A percentile compares a stretch with the other conserved stretches of the same genome.
phyloP scores from a whole-genome alignment of 2,329 filamentous ascomycete genomes.

The Diaporthe batatas region DNA sequence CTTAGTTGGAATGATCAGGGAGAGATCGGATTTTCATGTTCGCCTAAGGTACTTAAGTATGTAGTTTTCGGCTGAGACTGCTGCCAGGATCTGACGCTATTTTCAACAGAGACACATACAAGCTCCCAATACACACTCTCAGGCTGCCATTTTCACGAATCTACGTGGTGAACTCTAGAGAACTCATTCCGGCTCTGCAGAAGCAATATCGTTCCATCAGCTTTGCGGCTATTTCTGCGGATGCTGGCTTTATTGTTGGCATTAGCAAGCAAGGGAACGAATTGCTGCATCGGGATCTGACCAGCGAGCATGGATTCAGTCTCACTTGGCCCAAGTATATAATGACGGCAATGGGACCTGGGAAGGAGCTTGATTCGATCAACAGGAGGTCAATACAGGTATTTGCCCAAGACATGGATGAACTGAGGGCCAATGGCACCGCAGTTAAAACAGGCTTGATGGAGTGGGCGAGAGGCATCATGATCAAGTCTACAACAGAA shows the following conservation, averaged over 20 bases:
- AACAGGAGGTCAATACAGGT: conserved; percentile 44
- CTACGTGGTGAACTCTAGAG: conserved; percentile 47
- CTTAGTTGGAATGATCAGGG: conserved; percentile 44
- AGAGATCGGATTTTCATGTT: background rate
- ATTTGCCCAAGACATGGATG: conserved; percentile 42
- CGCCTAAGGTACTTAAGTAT: background rate
- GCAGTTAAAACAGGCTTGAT: conserved; percentile 34
- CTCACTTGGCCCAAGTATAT: conserved; percentile 11
- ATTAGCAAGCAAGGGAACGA: conserved; percentile 46
- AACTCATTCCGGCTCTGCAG: conserved; percentile 46
- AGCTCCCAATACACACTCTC: conserved; percentile 48
- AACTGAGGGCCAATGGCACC: conserved; percentile 34
- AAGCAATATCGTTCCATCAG: conserved; percentile 48
- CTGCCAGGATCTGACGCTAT: background rate
- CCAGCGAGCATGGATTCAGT: conserved; percentile 17
- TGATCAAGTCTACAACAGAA: conserved; percentile 46
- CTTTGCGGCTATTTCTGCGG: conserved; percentile 47
- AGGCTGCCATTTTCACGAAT: conserved; percentile 46
- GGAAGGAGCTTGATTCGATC: conserved; percentile 44
- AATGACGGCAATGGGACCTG: conserved; percentile 20
- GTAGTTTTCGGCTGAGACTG: background rate
- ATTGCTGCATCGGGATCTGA: conserved; percentile 44
- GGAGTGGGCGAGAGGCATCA: conserved; percentile 44
- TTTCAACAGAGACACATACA: conserved; percentile 40
- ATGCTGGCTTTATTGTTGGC: conserved; percentile 44